Evolutionary conservation across 1,284 basidiomycete species (phyloP), one percentile per base, ranked within the genome.

Genomic region (Heterobasidion occidentale): DNA sequence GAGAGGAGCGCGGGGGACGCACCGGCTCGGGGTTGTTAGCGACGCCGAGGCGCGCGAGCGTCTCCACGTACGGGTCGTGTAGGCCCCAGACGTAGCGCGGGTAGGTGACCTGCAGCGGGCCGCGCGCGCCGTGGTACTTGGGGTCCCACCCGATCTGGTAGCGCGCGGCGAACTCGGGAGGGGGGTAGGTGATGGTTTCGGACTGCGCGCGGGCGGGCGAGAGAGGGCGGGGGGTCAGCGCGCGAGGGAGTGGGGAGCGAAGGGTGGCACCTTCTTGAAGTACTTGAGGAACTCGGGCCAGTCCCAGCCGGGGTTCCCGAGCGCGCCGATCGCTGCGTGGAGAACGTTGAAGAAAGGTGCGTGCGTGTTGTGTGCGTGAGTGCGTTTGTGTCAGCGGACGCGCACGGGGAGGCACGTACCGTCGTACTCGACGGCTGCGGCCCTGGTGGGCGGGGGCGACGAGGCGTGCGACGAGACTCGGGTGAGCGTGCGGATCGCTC

Each of bases 251-350:
- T n/a, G 46, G 20, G 12, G 17, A 1, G 15, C 7, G 27, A 27
- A 9, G 27, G 20, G 7, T 7, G 17, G 15, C 6, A 51, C 50
- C 50, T 51, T 51, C 35, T 51, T 51, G 34, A 51, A 51, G 34
- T 51, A 51, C 20, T 51, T 51, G 14, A 51, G 34, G 50, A 51
- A 36, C 36, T 51, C 50, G n/a, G 27, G 12, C 50, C 50, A 51
- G 17, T 51, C 34, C 50, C 35, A 51, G 27, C 50, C 50, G 19
- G 19, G 19, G 20, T 51, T 51, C 33, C 50, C 50, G 34, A 51
- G 50, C n/a, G 36, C 50, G 15, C 36, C 50, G 36, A 36, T n/a
- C 6, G 50, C 50, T 51, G n/a, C n/a, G n/a, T n/a, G n/a, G n/a
- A n/a, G n/a, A n/a, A n/a, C n/a, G n/a, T n/a, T n/a, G n/a, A n/a